phyloP scores from a whole-genome alignment of 1,284 basidiomycete genomes.

The Ustilago hordei region DNA sequence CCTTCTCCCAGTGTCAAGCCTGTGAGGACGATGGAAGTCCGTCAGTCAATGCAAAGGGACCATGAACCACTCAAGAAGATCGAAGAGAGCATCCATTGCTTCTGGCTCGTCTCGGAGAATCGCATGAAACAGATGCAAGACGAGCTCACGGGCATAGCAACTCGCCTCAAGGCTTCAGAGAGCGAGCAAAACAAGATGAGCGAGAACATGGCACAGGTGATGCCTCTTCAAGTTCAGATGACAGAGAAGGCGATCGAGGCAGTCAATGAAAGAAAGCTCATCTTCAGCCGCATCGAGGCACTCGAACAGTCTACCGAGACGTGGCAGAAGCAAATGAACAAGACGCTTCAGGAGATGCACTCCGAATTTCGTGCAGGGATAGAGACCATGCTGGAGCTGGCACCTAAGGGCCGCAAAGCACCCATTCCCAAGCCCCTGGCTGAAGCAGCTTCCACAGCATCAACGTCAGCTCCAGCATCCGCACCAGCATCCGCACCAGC shows the following conservation, averaged over 20 bases:
- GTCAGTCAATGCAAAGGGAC: neutral
- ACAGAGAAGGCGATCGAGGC: constrained; percentile 19
- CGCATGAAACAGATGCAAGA: constrained; percentile 19
- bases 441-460: neutral
- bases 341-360: constrained; percentile 17
- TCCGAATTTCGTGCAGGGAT: constrained; percentile 15
- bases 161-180: neutral
- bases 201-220: constrained; percentile 8
- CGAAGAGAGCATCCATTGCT: constrained; percentile 26
- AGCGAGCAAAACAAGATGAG: constrained; percentile 15
- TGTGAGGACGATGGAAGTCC: neutral
- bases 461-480: neutral
- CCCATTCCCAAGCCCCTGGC: neutral
- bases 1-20: neutral
- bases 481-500: neutral
- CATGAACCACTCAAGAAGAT: constrained; percentile 11
- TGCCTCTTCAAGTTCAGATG: constrained; percentile 26
- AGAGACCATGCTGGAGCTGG: constrained; percentile 10
- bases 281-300: constrained; percentile 21
- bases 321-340: constrained; percentile 14
- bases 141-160: constrained; percentile 11
- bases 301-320: constrained; percentile 20
- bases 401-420: constrained; percentile 5
- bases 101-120: constrained; percentile 35
- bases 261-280: constrained; percentile 21